Base-by-base conservation (phyloP, 164 flowering plant genomes). In the Macadamia tetraphylla region DNA sequence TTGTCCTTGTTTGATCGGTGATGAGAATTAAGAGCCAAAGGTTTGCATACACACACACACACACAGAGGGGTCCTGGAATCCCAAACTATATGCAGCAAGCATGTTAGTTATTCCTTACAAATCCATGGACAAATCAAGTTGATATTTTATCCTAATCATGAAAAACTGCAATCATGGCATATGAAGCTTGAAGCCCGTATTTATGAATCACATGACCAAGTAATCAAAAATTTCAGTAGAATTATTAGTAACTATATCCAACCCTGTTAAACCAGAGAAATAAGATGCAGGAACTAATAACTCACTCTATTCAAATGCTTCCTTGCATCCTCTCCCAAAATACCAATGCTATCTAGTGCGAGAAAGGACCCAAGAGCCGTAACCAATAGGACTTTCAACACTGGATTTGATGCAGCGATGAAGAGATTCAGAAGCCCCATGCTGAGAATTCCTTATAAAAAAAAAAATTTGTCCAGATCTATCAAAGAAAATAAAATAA, bases 361-460 rank as follows among this genome's bases (percentile, higher is more conserved):
- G 43, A 86, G 78, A 74, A 83, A 68, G 1, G 80, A 76, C 3
- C 88, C 90, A 51, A 86, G 67, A 51, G 70, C 85, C 42, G 90
- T 85, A 29, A 85, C 55, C 59, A 86, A 32, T 11, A 86, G 85
- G 43, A 85, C 81, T 71, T 86, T 77, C 18, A 81, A 29, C 29
- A 86, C 86, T 6, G 90, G 87, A 30, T 78, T 58, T 1, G 83
- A 72, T 9, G 90, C 69, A 0, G 77, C 75, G 43, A 78, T 4
- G 29, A 84, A 76, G 48, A 86, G 82, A 70, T 81, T 76, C 66
- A 75, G 48, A 35, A 86, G 53, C 60, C 73, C 74, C 88, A 85
- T 85, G 12, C 68, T 68, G 48, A 32, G 32, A 40, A 32, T 17
- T 42, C 43, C 30, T 56, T 17, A 17, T 7, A 18, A 46, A 46